Conservation (phyloP, 768 basidiomycete genomes). For the Boletus subparvulus region DNA sequence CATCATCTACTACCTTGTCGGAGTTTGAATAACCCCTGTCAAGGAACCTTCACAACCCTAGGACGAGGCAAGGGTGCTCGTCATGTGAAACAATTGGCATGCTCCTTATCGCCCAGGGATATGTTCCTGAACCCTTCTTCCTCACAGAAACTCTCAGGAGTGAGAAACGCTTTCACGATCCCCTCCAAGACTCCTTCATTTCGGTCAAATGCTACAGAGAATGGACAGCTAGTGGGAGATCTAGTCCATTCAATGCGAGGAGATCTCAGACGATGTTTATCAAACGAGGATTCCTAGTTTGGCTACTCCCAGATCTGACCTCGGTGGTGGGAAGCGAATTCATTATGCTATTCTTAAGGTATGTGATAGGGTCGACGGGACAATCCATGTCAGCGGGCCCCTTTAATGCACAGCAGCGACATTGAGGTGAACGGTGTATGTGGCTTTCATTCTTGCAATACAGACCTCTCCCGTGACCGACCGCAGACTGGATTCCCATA, state of each 20-base stretch:
- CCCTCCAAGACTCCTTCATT: slow-evolving; percentile 81
- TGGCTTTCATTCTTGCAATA: not conserved
- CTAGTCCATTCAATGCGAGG: slow-evolving; percentile 46
- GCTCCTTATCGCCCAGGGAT: slow-evolving; percentile 74
- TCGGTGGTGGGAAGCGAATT: slow-evolving; percentile 64
- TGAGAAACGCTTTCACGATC: slow-evolving; percentile 91
- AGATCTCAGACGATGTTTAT: slow-evolving; percentile 62
- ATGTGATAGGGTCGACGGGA: slow-evolving; percentile 6
- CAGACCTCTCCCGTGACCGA: slow-evolving; percentile 5
- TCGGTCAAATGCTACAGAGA: slow-evolving; percentile 79
- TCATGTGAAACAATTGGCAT: slow-evolving; percentile 89
- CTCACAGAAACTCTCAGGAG: slow-evolving; percentile 79
- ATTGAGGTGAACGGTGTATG: slow-evolving; percentile 72
- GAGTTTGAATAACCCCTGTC: slow-evolving; percentile 1
- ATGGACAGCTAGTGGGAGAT: slow-evolving; percentile 69
- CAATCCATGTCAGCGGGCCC: slow-evolving; percentile 62
- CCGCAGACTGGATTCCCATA: slow-evolving; percentile 83
- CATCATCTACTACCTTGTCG: not conserved
- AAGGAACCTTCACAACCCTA: slow-evolving; percentile 54
- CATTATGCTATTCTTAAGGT: slow-evolving; percentile 87
- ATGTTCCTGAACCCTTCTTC: slow-evolving; percentile 85
- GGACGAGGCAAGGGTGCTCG: slow-evolving; percentile 78
- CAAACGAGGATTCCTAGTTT: slow-evolving; percentile 73
- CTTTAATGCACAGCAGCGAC: slow-evolving; percentile 86
- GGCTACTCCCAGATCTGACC: slow-evolving; percentile 74